Percentiles rank a stretch among this genome's conserved stretches.
phyloP scores from a whole-genome alignment of 1,139 yeast species.

The Sugiyamaella grinbergsii region DNA sequence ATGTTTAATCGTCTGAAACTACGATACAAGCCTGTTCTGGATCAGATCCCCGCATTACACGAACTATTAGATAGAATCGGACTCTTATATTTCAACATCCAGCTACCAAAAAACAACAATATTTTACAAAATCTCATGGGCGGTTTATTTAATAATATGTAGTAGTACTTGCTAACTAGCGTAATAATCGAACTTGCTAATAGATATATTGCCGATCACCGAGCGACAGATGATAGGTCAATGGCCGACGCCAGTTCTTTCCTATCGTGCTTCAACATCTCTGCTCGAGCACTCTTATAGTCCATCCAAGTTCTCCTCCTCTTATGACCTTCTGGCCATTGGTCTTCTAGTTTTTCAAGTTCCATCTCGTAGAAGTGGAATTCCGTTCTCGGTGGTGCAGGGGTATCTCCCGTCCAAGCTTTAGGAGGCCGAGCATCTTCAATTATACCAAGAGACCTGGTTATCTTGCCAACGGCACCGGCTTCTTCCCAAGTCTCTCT shows the following conservation, averaged over 20 bases:
- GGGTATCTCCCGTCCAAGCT: constrained; percentile 53
- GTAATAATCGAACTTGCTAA: not conserved
- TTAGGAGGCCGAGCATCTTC: constrained; percentile 69
- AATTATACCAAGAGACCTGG: constrained; percentile 60
- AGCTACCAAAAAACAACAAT: constrained; percentile 60
- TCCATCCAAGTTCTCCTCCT: constrained; percentile 76
- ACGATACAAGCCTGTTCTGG: constrained; percentile 56
- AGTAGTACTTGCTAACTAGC: too few species aligned
- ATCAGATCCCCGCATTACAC: constrained; percentile 44
- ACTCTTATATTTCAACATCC: constrained; percentile 57
- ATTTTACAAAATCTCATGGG: constrained; percentile 86
- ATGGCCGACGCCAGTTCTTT: constrained; percentile 71
- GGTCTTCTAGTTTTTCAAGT: constrained; percentile 55
- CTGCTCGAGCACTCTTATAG: constrained; percentile 69
- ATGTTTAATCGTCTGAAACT: constrained; percentile 56
- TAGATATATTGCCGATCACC: not conserved
- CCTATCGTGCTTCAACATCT: constrained; percentile 59
- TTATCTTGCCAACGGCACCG: constrained; percentile 72
- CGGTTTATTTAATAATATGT: constrained; percentile 52
- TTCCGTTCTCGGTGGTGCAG: constrained; percentile 65
- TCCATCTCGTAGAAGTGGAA: constrained; percentile 82
- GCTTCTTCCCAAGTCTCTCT: constrained; percentile 99
- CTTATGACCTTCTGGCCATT: constrained; percentile 71
- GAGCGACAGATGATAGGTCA: constrained; percentile 48
- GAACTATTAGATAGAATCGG: constrained; percentile 46